Evolutionary conservation across 2,329 filamentous ascomycete species (phyloP).

Genomic region (Clarireedia paspali): DNA sequence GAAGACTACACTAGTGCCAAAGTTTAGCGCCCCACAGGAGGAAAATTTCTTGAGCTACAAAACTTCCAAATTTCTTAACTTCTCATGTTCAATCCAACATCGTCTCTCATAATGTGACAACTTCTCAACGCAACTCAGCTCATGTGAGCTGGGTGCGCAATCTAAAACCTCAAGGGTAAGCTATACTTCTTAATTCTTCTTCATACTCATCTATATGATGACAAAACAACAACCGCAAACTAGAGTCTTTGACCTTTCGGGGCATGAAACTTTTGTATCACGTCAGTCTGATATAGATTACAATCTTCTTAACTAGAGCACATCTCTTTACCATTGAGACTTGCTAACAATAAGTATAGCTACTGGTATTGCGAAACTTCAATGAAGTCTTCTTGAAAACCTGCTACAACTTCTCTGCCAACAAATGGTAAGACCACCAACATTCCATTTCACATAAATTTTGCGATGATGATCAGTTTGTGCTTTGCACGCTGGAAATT

Average conservation of each 20-base stretch:
- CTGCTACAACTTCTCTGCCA: not conserved
- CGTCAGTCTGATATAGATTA: constrained; percentile 73
- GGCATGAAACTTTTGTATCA: constrained; percentile 82
- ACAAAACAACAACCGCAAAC: constrained; percentile 78
- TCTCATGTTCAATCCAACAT: not conserved
- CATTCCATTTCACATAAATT: not conserved
- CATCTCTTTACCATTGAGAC: not conserved
- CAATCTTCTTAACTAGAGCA: not conserved
- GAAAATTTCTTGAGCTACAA: constrained; percentile 2
- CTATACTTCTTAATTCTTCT: constrained; percentile 9
- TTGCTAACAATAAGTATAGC: constrained; percentile 9
- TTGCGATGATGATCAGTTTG: constrained; percentile 30
- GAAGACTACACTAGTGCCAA: not conserved
- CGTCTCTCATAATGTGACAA: not conserved
- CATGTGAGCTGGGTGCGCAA: constrained; percentile 9
- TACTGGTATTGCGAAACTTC: not conserved
- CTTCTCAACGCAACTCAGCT: constrained; percentile 14
- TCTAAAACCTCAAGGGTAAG: constrained; percentile 18
- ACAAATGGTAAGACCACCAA: not conserved
- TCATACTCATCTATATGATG: constrained; percentile 54
- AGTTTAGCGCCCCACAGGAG: constrained; percentile 4
- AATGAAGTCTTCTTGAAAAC: not conserved
- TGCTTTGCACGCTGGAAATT: constrained; percentile 72
- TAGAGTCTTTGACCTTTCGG: constrained; percentile 93
- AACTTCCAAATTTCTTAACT: constrained; percentile 6